Base-by-base conservation (phyloP, 306 rosid species). In the Gastrolobium villosum region DNA sequence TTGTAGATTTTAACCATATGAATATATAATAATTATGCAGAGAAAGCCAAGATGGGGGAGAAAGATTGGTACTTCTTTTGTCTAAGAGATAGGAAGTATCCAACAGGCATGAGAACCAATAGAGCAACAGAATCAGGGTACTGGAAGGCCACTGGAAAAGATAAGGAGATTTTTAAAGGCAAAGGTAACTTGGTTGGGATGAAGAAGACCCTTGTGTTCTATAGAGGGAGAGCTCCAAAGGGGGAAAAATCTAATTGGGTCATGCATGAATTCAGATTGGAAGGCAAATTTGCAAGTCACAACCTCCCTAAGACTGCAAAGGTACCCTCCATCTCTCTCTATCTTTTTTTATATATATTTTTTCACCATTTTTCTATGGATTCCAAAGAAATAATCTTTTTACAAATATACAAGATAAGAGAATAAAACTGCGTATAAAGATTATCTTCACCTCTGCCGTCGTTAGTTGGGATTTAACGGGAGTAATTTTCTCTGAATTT, bases 121-220 rank as follows among this genome's bases (percentile, higher is more conserved):
- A 83, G 98, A 66, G 97, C 98, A 4, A 94, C 98, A 5, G 85
- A 86, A 44, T 85, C 90, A 0, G 98, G 98, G 0, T 94, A 94
- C 76, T 94, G 98, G 98, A 94, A 94, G 72, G 98, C 98, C 32
- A 94, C 98, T 2, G 98, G 98, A 26, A 94, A 92, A 75, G 98
- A 94, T 32, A 87, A 73, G n/a, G 97, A 92, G 83, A 90, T 94
- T 41, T 89, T 7, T 82, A 86, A 81, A 67, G 87, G 89, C n/a
- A 89, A 79, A 64, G 71, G 61, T 26, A 84, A 81, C 40, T 87
- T 94, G 2, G 89, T 88, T 3, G 98, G 98, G 32, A 90, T 92
- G 98, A 94, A 94, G 88, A 94, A 94, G 84, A 94, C 98, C 26
- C 90, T 94, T 6, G 98, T 92, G 2, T 94, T 94, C 83, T 94